Evolutionary conservation across 495 filamentous ascomycete genomes (phyloP), one percentile per base, ranked within the genome.

Genomic region (Melanomma pulvis-pyrius): DNA sequence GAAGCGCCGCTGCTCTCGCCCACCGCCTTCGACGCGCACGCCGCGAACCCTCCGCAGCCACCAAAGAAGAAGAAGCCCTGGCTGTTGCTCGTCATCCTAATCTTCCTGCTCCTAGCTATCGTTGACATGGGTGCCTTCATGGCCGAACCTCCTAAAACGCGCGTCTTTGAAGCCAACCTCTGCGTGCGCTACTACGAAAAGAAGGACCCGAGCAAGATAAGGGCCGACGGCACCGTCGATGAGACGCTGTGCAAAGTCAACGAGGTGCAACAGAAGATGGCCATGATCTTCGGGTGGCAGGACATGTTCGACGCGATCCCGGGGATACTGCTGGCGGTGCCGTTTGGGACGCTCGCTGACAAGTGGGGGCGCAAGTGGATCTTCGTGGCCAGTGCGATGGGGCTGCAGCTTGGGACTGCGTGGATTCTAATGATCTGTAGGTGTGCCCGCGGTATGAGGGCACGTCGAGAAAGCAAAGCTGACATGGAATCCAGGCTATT

Each of bases 381-480:
- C 8, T 65, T 72, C 29, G 34, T 36, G 28, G 19, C 52, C 13
- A 26, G 56, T 12, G 32, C 66, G 36, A 17, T 67, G n/a, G 66
- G 70, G n/a, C 28, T 68, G 55, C 59, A 69, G 44, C 44, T 65
- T 9, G 26, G 48, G 13, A 39, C 44, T 15, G 34, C 58, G 9
- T 72, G 70, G 70, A 47, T 66, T 25, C 32, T 72, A 51, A 34
- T 72, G 24, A 63, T 72, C n/a, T 67, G 63, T 69, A 59, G 13
- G 65, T 41, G 21, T 30, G 7, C 17, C 48, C 24, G 48, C 21
- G 15, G 25, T 34, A 22, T 17, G 25, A 32, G n/a, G 8, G 25
- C 3, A 46, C 39, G 1, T 5, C 0, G 13, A n/a, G 22, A 36
- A n/a, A 44, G 62, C 19, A 68, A 19, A n/a, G 26, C 17, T 22